A percentile compares a stretch with the other conserved stretches of the same genome.
Evolutionary conservation across 2,329 filamentous ascomycete species (phyloP).

Genomic region (Aspergillus unguis): DNA sequence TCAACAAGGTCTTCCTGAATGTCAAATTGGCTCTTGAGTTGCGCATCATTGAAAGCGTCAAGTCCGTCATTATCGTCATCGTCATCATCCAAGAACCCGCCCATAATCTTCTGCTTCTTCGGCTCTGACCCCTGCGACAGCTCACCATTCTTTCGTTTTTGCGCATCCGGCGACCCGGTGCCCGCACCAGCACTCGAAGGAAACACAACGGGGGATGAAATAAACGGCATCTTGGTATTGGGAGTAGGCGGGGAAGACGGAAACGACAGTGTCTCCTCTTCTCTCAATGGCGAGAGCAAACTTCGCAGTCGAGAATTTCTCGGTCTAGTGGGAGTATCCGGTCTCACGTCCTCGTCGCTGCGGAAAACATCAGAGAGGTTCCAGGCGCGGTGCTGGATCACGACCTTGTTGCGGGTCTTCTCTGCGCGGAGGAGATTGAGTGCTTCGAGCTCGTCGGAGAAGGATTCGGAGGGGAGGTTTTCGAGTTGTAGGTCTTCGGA

Average conservation of each 20-base stretch:
- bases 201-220: slow-evolving; percentile 39
- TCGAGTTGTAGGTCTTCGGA: slow-evolving; percentile 37
- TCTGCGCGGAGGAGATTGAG: slow-evolving; percentile 34
- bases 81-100: slow-evolving; percentile 43
- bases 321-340: slow-evolving; percentile 38
- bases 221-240: slow-evolving; percentile 40
- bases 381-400: slow-evolving; percentile 45
- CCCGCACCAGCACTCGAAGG: slow-evolving; percentile 38
- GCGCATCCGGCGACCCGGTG: slow-evolving; percentile 34
- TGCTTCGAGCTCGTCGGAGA: slow-evolving; percentile 42
- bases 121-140: slow-evolving; percentile 28
- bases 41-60: slow-evolving; percentile 27
- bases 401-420: slow-evolving; percentile 35
- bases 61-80: slow-evolving; percentile 36
- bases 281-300: slow-evolving; percentile 14
- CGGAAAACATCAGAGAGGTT: slow-evolving; percentile 42
- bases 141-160: slow-evolving; percentile 41
- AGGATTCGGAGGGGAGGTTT: slow-evolving; percentile 31
- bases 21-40: slow-evolving; percentile 30
- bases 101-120: slow-evolving; percentile 42
- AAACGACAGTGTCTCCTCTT: slow-evolving; percentile 15
- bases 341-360: slow-evolving; percentile 41
- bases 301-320: slow-evolving; percentile 13
- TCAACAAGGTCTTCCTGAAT: slow-evolving; percentile 25
- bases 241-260: slow-evolving; percentile 33